Evolutionary conservation across 2,329 filamentous ascomycete species (phyloP).

Genomic region (Phialophora macrospora): DNA sequence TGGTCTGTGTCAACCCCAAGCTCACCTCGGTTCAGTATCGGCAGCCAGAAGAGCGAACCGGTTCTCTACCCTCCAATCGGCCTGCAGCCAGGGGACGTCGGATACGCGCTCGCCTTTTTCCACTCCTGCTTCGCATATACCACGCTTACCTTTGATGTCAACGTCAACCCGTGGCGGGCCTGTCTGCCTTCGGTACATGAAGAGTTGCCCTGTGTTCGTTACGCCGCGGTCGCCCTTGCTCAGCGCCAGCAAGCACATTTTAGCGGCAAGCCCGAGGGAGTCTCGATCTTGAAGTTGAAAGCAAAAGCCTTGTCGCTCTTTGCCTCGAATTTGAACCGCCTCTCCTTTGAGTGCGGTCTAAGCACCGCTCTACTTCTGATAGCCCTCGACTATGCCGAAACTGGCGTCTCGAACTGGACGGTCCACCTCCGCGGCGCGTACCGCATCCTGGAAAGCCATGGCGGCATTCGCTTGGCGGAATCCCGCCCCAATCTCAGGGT

Average conservation of each 20-base stretch:
- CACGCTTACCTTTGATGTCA: slow-evolving; percentile 33
- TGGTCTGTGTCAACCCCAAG: slow-evolving; percentile 14
- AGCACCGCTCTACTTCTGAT: slow-evolving; percentile 32
- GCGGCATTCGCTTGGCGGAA: slow-evolving; percentile 32
- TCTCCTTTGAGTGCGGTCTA: slow-evolving; percentile 32
- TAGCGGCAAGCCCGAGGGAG: slow-evolving; percentile 22
- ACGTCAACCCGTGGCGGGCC: slow-evolving; percentile 35
- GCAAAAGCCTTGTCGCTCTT: slow-evolving; percentile 30
- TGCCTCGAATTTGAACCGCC: slow-evolving; percentile 26
- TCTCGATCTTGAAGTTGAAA: slow-evolving; percentile 30
- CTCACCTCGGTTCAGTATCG: slow-evolving; percentile 7
- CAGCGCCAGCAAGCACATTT: slow-evolving; percentile 35
- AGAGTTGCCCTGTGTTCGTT: slow-evolving; percentile 31
- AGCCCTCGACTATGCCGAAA: slow-evolving; percentile 33
- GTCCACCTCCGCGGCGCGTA: slow-evolving; percentile 33
- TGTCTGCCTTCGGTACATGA: slow-evolving; percentile 30
- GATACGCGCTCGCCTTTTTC: slow-evolving; percentile 30
- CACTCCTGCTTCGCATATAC: slow-evolving; percentile 31
- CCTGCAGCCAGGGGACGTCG: slow-evolving; percentile 21
- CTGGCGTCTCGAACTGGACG: slow-evolving; percentile 31
- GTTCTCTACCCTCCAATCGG: slow-evolving; percentile 19
- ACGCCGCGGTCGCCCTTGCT: slow-evolving; percentile 31
- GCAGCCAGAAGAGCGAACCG: background rate
- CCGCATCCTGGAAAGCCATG: slow-evolving; percentile 32
- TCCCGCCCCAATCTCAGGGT: slow-evolving; percentile 28